Evolutionary conservation across 2,329 filamentous ascomycete species (phyloP).

Genomic region (Aphanoascus verrucosus): DNA sequence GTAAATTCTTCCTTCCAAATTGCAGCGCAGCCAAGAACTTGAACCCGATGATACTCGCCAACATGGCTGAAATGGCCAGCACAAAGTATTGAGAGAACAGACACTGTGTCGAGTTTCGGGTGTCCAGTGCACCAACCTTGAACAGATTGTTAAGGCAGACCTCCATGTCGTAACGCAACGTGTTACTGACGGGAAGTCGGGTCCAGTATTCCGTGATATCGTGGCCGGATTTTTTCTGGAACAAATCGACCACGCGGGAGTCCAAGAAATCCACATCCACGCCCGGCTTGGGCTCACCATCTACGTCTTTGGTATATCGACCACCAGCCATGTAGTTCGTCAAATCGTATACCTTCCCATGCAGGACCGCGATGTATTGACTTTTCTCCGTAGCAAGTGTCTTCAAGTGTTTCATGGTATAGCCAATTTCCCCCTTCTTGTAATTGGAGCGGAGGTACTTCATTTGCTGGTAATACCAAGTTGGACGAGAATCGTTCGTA

Average conservation of each 20-base stretch:
- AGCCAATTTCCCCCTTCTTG: conserved; percentile 80
- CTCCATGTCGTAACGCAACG: conserved; percentile 45
- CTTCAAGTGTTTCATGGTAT: conserved; percentile 63
- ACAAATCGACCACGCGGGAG: conserved; percentile 59
- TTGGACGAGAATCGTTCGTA: conserved; percentile 68
- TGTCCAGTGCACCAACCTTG: conserved; percentile 85
- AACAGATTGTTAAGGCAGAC: conserved; percentile 96
- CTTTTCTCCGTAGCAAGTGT: conserved; percentile 53
- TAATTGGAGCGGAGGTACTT: conserved; percentile 63
- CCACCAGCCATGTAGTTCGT: conserved; percentile 72
- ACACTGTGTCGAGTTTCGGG: conserved; percentile 73
- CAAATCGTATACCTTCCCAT: conserved; percentile 75
- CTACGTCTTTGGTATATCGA: conserved; percentile 49
- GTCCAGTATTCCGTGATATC: conserved; percentile 82
- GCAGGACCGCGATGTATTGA: conserved; percentile 65
- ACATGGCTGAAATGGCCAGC: conserved; percentile 67
- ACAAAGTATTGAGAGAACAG: conserved; percentile 83
- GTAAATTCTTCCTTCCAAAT: conserved; percentile 80
- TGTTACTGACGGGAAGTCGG: conserved; percentile 46
- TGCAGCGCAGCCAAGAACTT: conserved; percentile 96
- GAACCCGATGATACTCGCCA: conserved; percentile 76
- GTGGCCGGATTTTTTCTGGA: conserved; percentile 61
- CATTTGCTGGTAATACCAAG: conserved; percentile 92
- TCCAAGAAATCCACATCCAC: conserved; percentile 72
- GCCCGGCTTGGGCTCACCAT: conserved; percentile 41